Evolutionary conservation across 352 stramenopile species (phyloP).

Genomic region (Pythium myriotylum): DNA sequence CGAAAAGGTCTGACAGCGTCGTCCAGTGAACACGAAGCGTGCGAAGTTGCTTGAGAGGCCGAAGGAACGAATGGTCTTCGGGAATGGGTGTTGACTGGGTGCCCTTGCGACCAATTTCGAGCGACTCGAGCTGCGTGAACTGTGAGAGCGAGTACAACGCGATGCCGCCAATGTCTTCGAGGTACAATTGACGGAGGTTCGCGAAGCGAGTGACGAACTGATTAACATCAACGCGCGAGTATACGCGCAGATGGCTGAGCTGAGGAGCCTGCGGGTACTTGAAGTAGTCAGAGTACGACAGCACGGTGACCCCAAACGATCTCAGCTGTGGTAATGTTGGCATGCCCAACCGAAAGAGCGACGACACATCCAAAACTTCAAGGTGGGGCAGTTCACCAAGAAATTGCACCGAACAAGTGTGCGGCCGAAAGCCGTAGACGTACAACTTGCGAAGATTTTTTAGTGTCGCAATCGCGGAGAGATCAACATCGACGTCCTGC

Average conservation of each 20-base stretch:
- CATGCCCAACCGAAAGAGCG: constrained; percentile 28
- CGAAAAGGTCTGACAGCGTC: constrained; percentile 22
- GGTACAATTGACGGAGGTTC: constrained; percentile 17
- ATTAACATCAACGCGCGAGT: constrained; percentile 21
- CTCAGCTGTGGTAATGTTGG: constrained; percentile 13
- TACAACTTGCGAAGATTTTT: constrained; percentile 20
- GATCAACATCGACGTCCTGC: constrained; percentile 31
- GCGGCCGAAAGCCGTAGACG: constrained; percentile 28
- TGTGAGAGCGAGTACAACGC: constrained; percentile 23
- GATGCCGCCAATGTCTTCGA: constrained; percentile 30
- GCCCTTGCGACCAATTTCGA: constrained; percentile 22
- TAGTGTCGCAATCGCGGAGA: constrained; percentile 18
- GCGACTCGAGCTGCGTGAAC: constrained; percentile 28
- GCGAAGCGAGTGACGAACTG: constrained; percentile 19
- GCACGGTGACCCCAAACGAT: constrained; percentile 21
- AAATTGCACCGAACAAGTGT: constrained; percentile 24
- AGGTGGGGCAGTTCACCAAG: constrained; percentile 22
- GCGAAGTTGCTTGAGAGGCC: constrained; percentile 24
- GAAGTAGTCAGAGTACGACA: constrained; percentile 36
- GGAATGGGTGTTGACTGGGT: constrained; percentile 10
- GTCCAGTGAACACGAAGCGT: constrained; percentile 19
- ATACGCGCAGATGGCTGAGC: constrained; percentile 17
- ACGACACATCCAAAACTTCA: constrained; percentile 24
- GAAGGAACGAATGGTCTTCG: constrained; percentile 28
- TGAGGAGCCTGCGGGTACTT: constrained; percentile 26